Evolutionary conservation across 1,139 yeast species (phyloP).

Genomic region (Arxiozyma heterogenica): DNA sequence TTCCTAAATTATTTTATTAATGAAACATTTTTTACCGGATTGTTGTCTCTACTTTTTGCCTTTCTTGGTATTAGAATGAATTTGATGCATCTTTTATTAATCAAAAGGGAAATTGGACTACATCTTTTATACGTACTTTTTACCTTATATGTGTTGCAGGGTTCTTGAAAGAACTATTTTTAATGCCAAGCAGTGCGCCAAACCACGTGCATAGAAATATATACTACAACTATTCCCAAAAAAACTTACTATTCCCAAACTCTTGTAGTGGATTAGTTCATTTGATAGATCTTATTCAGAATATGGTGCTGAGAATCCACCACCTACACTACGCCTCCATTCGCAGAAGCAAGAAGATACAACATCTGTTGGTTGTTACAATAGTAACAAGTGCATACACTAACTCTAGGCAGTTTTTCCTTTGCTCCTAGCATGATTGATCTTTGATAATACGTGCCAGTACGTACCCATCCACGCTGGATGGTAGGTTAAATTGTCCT

Average conservation of each 20-base stretch:
- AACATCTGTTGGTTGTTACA: not conserved
- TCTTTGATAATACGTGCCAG: not conserved
- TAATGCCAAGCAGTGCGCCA: no score
- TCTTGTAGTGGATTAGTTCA: not conserved
- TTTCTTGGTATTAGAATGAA: not conserved
- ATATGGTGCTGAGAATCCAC: not conserved
- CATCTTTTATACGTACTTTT: conserved; percentile 12
- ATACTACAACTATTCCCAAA: no score
- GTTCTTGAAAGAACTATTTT: not conserved
- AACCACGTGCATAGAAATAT: not conserved
- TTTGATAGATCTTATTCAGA: not conserved
- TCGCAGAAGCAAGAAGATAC: not conserved
- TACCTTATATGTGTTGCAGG: conserved; percentile 7
- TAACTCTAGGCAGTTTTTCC: not conserved
- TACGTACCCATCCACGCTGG: not conserved
- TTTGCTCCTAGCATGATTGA: not conserved
- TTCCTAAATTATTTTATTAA: no score
- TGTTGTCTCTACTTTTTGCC: not conserved
- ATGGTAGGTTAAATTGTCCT: no score
- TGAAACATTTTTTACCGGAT: not conserved
- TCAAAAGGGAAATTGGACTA: not conserved
- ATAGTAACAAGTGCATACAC: not conserved
- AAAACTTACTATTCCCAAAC: not conserved
- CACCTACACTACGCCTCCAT: not conserved
- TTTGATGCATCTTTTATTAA: not conserved